A percentile compares a stretch with the other conserved stretches of the same genome.
phyloP scores from a whole-genome alignment of 345 rosid genomes.

The Hypericum perforatum region DNA sequence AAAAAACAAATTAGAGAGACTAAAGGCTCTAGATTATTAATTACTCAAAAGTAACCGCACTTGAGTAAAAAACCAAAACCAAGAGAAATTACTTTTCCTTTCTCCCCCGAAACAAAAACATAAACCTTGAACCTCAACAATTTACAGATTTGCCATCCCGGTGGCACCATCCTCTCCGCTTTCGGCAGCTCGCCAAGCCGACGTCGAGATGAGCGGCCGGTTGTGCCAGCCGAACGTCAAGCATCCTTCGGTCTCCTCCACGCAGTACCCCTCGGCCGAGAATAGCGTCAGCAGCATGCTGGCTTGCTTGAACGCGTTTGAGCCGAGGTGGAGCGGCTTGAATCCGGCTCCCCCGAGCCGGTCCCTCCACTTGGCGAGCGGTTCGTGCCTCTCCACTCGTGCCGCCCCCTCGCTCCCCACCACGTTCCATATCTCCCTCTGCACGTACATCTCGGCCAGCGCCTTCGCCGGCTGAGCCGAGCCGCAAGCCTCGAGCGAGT shows the following conservation, averaged over 20 bases:
- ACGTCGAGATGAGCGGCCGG: constrained; percentile 66
- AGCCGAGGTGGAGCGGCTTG: constrained; percentile 56
- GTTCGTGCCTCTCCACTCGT: constrained; percentile 74
- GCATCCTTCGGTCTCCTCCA: constrained; percentile 71
- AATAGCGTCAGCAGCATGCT: constrained; percentile 63
- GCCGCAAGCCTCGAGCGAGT: constrained; percentile 56
- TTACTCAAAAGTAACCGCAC: too few relatives aligned
- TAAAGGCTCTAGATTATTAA: too few relatives aligned
- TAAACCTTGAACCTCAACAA: too few relatives aligned
- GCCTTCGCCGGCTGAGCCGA: constrained; percentile 45
- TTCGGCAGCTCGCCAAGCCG: constrained; percentile 53
- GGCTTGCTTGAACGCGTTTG: constrained; percentile 81
- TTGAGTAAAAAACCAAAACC: too few relatives aligned
- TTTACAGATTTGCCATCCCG: too few relatives aligned
- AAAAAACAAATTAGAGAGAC: too few relatives aligned
- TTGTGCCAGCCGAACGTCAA: constrained; percentile 83
- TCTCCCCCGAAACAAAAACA: too few relatives aligned
- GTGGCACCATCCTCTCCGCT: too few relatives aligned
- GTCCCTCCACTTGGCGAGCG: constrained; percentile 47
- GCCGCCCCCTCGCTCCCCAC: constrained; percentile 65
- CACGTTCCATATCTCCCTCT: constrained; percentile 61
- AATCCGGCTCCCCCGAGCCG: constrained; percentile 51
- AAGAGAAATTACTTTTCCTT: too few relatives aligned
- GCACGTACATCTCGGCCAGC: constrained; percentile 58
- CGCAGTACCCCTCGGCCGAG: constrained; percentile 60